Evolutionary conservation across 2,329 filamentous ascomycete genomes (phyloP), one percentile per base, ranked within the genome.

Genomic region (Trichophyton simii): DNA sequence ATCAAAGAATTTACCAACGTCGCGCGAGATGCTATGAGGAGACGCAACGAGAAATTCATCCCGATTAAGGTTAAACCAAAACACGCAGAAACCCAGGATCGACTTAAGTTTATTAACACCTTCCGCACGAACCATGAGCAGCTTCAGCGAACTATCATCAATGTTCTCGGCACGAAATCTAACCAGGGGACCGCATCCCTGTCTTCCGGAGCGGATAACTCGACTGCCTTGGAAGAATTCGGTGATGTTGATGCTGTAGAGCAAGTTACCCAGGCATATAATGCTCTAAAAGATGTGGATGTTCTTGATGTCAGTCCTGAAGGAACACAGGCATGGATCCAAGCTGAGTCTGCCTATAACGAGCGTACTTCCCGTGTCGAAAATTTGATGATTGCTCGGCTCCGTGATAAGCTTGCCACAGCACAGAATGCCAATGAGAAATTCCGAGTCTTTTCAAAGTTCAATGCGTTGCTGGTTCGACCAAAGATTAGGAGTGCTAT

Each of bases 401-500:
- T 99, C 36, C 84, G 94, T 69, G 94, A 99, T 75, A 88, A 94
- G 62, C 82, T 99, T 61, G 94, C 91, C 13, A 96, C 91, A 5
- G 92, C 94, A 11, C 96, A 95, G 80, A 96, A 91, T 64, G 94
- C 94, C 46, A 97, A 95, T 71, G 95, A 99, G 76, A 99, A 99
- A 94, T 99, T 99, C 74, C 88, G 95, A 60, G 94, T 99, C 64
- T 99, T 99, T 73, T 97, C 94, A 60, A 97, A 97, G 72, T 99
- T 99, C 82, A 99, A 99, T 72, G 94, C 94, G 1, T 85, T 99
- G 34, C 95, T 99, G 68, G 92, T 99, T 61, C 86, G 94, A 63
- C 94, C 94, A n/a, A 99, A 99, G 80, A 97, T 99, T 76, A 87
- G 94, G 66, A 91, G 95, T 67, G 95, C 94, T 61, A 99, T 99